Conservation (phyloP, 805 yeast species). For the Priceomyces fermenticarens region DNA sequence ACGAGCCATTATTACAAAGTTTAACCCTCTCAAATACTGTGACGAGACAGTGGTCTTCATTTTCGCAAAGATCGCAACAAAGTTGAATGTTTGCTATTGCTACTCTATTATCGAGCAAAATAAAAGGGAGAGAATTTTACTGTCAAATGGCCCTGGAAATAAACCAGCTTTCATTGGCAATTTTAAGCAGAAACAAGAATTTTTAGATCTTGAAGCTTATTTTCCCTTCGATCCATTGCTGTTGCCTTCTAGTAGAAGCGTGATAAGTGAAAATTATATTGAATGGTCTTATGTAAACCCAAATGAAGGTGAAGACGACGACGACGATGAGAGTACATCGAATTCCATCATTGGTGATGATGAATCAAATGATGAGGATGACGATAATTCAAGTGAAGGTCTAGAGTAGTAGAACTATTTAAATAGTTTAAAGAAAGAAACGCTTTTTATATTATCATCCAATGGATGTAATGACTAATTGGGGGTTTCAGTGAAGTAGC, state of each 20-base stretch:
- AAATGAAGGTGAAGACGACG: conserved; percentile 61
- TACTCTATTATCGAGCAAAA: conserved; percentile 90
- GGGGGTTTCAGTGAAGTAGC: too few relatives aligned
- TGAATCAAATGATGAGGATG: conserved; percentile 23
- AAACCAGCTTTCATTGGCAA: conserved; percentile 34
- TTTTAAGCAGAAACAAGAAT: conserved; percentile 69
- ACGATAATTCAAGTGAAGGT: too few relatives aligned
- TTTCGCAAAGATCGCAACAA: conserved; percentile 90
- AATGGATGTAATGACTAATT: too few relatives aligned
- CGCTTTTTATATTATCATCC: too few relatives aligned
- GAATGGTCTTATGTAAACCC: conserved; percentile 67
- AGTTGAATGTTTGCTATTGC: conserved; percentile 87
- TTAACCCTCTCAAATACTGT: conserved; percentile 91
- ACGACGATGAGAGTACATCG: conserved; percentile 32
- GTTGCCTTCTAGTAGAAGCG: conserved; percentile 55
- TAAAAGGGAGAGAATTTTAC: conserved; percentile 63
- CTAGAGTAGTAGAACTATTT: too few relatives aligned
- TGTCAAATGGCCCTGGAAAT: conserved; percentile 28
- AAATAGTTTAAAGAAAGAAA: too few relatives aligned
- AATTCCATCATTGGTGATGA: conserved; percentile 19
- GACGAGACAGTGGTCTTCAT: conserved; percentile 90
- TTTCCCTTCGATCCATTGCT: conserved; percentile 94
- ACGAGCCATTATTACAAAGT: conserved; percentile 77
- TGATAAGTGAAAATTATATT: conserved; percentile 53
- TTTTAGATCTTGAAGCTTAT: conserved; percentile 86